A percentile compares a stretch with the other conserved stretches of the same genome.
These are phyloP conservation scores for Kurtzmaniella quercitrusa DNA, from an alignment of 1,139 yeast genomes.

Conservation along the genomic window DNA sequence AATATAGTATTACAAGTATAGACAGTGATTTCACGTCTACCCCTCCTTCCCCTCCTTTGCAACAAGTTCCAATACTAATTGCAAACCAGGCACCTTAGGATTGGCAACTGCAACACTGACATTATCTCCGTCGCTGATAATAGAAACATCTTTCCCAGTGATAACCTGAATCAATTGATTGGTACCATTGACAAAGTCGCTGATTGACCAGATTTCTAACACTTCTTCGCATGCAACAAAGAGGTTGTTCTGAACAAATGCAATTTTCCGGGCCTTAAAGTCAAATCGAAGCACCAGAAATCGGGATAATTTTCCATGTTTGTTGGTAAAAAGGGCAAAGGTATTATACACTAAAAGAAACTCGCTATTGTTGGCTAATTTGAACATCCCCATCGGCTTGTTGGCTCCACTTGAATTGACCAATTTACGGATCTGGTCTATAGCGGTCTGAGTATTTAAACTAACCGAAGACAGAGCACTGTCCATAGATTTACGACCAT, in stretches of 20 bases:
- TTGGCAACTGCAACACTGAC: slow-evolving; percentile 62
- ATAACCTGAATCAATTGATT: slow-evolving; percentile 67
- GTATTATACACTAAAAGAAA: slow-evolving; percentile 68
- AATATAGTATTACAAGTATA: too few relatives aligned
- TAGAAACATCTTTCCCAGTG: slow-evolving; percentile 60
- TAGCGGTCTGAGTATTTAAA: slow-evolving; percentile 12
- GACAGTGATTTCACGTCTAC: too few relatives aligned
- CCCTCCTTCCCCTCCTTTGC: slow-evolving; percentile 3
- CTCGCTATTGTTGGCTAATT: slow-evolving; percentile 48
- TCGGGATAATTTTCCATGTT: slow-evolving; percentile 59
- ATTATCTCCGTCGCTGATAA: slow-evolving; percentile 40
- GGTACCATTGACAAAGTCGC: slow-evolving; percentile 44
- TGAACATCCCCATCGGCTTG: slow-evolving; percentile 61
- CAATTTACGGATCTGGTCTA: slow-evolving; percentile 31
- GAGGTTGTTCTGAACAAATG: slow-evolving; percentile 55
- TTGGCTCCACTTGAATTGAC: slow-evolving; percentile 29
- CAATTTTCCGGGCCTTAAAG: slow-evolving; percentile 55
- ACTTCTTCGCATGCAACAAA: slow-evolving; percentile 64
- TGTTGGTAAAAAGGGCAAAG: slow-evolving; percentile 67
- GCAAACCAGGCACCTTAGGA: slow-evolving; percentile 64
- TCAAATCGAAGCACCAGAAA: slow-evolving; percentile 57
- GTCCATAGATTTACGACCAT: slow-evolving; percentile 19
- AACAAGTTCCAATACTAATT: slow-evolving; percentile 37
- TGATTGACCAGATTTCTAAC: slow-evolving; percentile 64
- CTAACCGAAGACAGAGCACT: background rate